These are phyloP conservation scores for Leishmania amazonensis DNA, from an alignment of 208 protist genomes.

Conservation along the genomic window DNA sequence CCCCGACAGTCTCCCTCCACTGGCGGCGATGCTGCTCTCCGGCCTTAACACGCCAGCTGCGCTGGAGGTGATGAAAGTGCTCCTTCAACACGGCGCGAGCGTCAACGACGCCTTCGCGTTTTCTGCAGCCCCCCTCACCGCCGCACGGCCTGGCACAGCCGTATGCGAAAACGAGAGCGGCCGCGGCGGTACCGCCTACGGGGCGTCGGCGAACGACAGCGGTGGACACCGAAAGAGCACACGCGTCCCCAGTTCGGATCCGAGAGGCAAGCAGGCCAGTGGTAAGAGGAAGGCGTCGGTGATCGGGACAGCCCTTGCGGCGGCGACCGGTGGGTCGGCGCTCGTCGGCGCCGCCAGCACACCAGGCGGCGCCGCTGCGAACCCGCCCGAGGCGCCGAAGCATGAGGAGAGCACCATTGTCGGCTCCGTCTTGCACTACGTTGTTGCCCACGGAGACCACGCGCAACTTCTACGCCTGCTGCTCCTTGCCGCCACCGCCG, in stretches of 20 bases:
- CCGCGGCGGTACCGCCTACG: neutral
- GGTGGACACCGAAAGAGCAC: conserved; percentile 4
- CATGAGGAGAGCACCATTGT: conserved; percentile 11
- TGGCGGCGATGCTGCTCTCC: conserved; percentile 52
- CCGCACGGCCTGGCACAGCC: neutral
- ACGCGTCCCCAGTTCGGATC: neutral
- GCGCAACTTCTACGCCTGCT: conserved; percentile 64
- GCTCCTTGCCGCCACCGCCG: conserved; percentile 27
- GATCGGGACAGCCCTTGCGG: neutral
- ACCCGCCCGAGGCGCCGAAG: conserved; percentile 1
- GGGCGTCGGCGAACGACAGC: neutral
- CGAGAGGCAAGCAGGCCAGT: neutral
- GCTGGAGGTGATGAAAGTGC: conserved; percentile 46
- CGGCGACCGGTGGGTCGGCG: neutral
- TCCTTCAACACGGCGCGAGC: conserved; percentile 58
- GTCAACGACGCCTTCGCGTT: conserved; percentile 51
- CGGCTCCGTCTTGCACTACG: conserved; percentile 74
- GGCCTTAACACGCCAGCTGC: conserved; percentile 37
- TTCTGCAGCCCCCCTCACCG: conserved; percentile 9
- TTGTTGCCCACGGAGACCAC: conserved; percentile 67
- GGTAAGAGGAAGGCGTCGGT: neutral
- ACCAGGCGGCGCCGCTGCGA: neutral
- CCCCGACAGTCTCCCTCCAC: conserved; percentile 17
- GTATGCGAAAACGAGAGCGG: neutral
- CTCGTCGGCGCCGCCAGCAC: neutral